Evolutionary conservation across 805 yeast species (phyloP).

Genomic region (Myxozyma nipponensis): DNA sequence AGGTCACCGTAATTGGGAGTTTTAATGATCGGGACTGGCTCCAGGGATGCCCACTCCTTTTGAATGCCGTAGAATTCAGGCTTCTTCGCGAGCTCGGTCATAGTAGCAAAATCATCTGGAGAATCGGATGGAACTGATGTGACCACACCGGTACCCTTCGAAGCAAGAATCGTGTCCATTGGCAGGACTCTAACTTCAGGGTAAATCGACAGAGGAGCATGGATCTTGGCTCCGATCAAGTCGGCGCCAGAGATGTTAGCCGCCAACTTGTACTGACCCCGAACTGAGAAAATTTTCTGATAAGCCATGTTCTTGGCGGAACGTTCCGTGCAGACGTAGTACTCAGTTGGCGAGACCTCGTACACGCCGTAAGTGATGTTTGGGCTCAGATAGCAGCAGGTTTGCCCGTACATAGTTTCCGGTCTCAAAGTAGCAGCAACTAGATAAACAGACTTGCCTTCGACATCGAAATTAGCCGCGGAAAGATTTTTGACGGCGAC

Average conservation of each 20-base stretch:
- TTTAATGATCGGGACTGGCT: conserved; percentile 65
- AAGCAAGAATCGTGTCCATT: conserved; percentile 93
- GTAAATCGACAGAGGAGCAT: conserved; percentile 75
- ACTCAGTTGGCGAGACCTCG: conserved; percentile 66
- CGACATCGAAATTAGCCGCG: conserved; percentile 42
- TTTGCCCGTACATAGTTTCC: conserved; percentile 98
- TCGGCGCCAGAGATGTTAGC: conserved; percentile 61
- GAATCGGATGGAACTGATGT: conserved; percentile 99
- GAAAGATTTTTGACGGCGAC: conserved; percentile 50
- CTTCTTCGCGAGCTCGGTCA: conserved; percentile 77
- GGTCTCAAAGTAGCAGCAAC: conserved; percentile 98
- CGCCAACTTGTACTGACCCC: conserved; percentile 70
- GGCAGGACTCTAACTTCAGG: conserved; percentile 79
- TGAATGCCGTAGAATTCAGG: conserved; percentile 86
- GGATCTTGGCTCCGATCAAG: conserved; percentile 80
- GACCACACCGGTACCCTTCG: conserved; percentile 98
- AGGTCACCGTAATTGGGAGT: conserved; percentile 85
- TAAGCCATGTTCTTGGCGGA: conserved; percentile 96
- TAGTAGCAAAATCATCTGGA: conserved; percentile 92
- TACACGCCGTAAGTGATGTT: conserved; percentile 88
- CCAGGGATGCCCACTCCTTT: conserved; percentile 77
- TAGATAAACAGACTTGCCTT: conserved; percentile 64
- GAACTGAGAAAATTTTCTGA: conserved; percentile 84
- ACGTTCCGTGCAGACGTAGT: conserved; percentile 84
- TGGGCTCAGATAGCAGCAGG: conserved; percentile 96